phyloP scores from a whole-genome alignment of 2,329 filamentous ascomycete species.

The Paracamarosporium sp. region DNA sequence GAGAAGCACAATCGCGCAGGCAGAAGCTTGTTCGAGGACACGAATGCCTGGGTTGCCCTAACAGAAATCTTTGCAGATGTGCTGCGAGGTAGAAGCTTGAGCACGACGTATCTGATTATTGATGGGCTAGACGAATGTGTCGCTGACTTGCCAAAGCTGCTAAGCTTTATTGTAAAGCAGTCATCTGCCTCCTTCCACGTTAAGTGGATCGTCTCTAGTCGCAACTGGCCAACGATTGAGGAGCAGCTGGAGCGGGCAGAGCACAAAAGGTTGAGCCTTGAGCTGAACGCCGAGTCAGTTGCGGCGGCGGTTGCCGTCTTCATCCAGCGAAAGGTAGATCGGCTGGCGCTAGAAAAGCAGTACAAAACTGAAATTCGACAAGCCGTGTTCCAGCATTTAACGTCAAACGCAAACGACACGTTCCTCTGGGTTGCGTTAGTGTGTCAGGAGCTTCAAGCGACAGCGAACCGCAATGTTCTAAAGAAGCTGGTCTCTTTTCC shows the following conservation, averaged over 20 bases:
- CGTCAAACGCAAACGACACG: background rate
- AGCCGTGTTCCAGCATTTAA: background rate
- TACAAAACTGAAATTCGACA: background rate
- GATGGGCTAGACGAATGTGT: background rate
- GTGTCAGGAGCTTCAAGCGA: background rate
- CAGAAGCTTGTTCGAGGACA: background rate
- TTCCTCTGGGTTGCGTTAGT: background rate
- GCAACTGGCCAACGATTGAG: background rate
- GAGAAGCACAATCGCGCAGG: background rate
- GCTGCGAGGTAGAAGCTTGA: background rate
- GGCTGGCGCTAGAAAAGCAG: background rate
- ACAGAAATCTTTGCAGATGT: background rate
- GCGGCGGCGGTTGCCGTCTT: background rate
- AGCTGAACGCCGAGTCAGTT: background rate
- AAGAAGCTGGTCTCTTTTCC: background rate
- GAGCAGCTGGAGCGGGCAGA: background rate
- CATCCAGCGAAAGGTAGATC: background rate
- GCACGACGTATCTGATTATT: background rate
- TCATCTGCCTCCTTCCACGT: background rate
- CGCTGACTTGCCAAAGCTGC: background rate
- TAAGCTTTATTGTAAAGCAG: background rate
- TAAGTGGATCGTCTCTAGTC: slow-evolving; percentile 1
- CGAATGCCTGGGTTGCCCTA: background rate
- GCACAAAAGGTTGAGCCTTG: background rate
- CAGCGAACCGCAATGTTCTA: background rate